A percentile compares a stretch with the other conserved stretches of the same genome.
These are phyloP conservation scores for Withania somnifera DNA, from an alignment of 305 asterid species.

Conservation along the genomic window DNA sequence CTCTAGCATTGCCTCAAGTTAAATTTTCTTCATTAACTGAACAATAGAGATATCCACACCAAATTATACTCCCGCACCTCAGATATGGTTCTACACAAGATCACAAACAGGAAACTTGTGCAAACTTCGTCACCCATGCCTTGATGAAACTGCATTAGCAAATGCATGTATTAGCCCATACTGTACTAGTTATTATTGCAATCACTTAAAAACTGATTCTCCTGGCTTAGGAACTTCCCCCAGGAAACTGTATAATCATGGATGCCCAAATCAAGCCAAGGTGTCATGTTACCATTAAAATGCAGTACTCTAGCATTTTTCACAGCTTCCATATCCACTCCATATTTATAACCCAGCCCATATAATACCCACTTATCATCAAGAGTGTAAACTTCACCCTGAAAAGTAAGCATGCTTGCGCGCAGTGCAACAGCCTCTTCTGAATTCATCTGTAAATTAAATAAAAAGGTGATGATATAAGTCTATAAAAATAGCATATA, in stretches of 20 bases:
- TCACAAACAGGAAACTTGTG: slow-evolving; percentile 1
- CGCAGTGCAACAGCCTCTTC: slow-evolving; percentile 37
- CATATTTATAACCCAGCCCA: slow-evolving; percentile 80
- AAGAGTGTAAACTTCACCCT: slow-evolving; percentile 52
- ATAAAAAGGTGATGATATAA: slow-evolving; percentile 1
- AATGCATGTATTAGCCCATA: slow-evolving; percentile 14
- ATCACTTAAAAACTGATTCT: slow-evolving; percentile 59
- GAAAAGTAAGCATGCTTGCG: slow-evolving; percentile 66
- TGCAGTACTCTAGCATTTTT: slow-evolving; percentile 66
- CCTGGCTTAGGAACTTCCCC: slow-evolving; percentile 62
- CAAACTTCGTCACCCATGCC: slow-evolving; percentile 1
- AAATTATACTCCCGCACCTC: slow-evolving; percentile 5
- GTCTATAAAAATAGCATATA: neutral
- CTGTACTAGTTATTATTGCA: slow-evolving; percentile 68
- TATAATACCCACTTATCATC: slow-evolving; percentile 72
- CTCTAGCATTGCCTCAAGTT: slow-evolving; percentile 3
- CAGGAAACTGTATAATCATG: slow-evolving; percentile 60
- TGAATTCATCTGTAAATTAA: slow-evolving; percentile 33
- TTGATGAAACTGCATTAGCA: neutral
- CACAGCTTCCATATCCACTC: slow-evolving; percentile 29
- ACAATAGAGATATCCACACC: slow-evolving; percentile 11
- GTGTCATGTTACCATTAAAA: slow-evolving; percentile 95
- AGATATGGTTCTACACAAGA: neutral
- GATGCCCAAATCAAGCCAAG: slow-evolving; percentile 98
- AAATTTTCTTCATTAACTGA: slow-evolving; percentile 6